Conservation (phyloP, 306 rosid genomes). For the Vigna radiata region DNA sequence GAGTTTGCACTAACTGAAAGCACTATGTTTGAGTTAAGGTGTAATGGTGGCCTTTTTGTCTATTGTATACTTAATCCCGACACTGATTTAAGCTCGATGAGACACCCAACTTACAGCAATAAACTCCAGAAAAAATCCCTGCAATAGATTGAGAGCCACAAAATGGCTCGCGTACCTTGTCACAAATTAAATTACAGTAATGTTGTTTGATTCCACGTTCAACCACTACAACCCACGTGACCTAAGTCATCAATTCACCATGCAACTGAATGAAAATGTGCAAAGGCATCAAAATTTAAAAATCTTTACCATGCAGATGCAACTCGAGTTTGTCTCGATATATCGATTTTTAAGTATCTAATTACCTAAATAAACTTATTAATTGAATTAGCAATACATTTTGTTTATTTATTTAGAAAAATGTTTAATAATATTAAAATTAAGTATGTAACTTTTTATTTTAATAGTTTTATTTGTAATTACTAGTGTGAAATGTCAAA, state of each 20-base stretch:
- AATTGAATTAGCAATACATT: neutral
- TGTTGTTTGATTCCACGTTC: neutral
- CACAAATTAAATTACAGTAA: neutral
- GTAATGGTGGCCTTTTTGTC: neutral
- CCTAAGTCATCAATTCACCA: neutral
- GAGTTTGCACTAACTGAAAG: neutral
- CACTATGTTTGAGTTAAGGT: neutral
- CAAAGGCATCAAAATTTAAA: neutral
- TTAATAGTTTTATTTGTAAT: neutral
- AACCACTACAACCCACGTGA: neutral
- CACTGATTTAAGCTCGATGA: neutral
- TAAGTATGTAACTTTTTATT: neutral
- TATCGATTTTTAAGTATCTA: neutral
- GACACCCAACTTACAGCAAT: neutral
- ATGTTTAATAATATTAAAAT: neutral
- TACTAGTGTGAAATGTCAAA: neutral
- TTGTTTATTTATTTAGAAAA: neutral
- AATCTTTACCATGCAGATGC: neutral
- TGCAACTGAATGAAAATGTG: constrained; percentile 2
- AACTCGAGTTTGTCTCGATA: neutral
- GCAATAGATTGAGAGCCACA: neutral
- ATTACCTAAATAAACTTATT: no score
- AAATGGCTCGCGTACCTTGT: neutral
- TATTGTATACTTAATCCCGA: neutral
- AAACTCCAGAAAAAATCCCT: neutral